Conservation (phyloP, 139 green algal genomes). For the Tetradesmus lagerheimii region DNA sequence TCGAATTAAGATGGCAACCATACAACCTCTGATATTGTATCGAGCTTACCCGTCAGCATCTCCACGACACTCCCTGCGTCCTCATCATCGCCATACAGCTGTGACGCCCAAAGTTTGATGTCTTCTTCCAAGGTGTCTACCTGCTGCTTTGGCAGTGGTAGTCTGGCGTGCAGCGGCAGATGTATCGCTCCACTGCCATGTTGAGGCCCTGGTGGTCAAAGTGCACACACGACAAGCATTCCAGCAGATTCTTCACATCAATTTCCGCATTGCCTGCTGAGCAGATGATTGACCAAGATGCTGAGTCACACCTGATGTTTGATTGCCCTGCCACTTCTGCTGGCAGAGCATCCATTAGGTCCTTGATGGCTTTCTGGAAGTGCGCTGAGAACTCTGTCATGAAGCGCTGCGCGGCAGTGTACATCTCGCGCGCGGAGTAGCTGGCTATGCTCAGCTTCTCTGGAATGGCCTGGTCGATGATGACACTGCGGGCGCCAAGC, state of each 20-base stretch:
- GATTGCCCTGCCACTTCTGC: too few species aligned
- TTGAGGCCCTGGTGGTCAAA: neutral
- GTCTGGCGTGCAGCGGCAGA: neutral
- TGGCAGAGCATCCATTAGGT: too few species aligned
- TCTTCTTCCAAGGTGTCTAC: too few species aligned
- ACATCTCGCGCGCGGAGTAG: neutral
- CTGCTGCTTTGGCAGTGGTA: too few species aligned
- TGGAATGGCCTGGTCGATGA: neutral
- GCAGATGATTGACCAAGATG: neutral
- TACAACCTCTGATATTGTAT: too few species aligned
- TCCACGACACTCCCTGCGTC: too few species aligned
- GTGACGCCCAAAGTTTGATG: too few species aligned
- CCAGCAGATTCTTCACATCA: neutral
- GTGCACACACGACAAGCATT: neutral
- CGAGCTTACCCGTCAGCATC: too few species aligned
- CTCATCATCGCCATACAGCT: too few species aligned
- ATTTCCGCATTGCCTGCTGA: neutral
- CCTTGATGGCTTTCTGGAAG: neutral
- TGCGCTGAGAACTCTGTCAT: neutral
- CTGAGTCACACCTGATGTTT: neutral
- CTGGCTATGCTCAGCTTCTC: constrained; percentile 10
- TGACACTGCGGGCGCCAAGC: neutral
- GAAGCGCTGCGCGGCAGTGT: neutral
- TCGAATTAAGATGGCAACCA: too few species aligned
- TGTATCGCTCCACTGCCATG: neutral